Evolutionary conservation across 1,284 basidiomycete species (phyloP), one percentile per base, ranked within the genome.

Genomic region (Fomitopsis betulina): DNA sequence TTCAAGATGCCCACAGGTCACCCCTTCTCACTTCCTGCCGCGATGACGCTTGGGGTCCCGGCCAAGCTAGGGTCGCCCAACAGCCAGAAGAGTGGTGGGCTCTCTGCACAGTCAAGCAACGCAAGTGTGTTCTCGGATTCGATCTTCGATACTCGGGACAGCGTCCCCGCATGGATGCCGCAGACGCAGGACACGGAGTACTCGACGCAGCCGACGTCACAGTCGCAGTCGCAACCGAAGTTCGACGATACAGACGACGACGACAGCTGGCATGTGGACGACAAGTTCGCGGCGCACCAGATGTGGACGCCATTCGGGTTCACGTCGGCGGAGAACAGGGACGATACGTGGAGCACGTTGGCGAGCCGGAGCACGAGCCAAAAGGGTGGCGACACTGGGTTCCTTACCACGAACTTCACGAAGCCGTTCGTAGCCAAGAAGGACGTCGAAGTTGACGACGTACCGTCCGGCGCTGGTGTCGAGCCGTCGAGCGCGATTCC

Each of bases 211-310:
- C 63, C 73, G 19, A 72, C 71, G 47, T 71, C 69, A 6, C 58
- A 70, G 43, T 64, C 69, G 7, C 58, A 70, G 43, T 64, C 59
- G 54, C 63, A 59, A 66, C 55, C 57, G 10, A 68, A 70, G 50
- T 60, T 58, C 9, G 58, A 67, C 38, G 61, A 62, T 15, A 42
- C 53, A 2, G 40, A 50, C 38, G 52, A 61, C 53, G 56, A 85
- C 57, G 85, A 85, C 35, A 89, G 85, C 67, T 91, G 87, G 86
- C 85, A 83, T 10, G 72, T 87, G 40, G 83, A 87, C 43, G 86
- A 86, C 60, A 86, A 84, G 65, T 72, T 86, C 58, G 73, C 77
- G 3, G 74, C 76, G 32, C 74, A 80, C 58, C 71, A 74, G 58
- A 74, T 72, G 58, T 89, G 88, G 87, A 81, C 80, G 30, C 83